These are phyloP conservation scores for Artomyces pyxidatus DNA, from an alignment of 768 basidiomycete genomes.

Conservation along the genomic window DNA sequence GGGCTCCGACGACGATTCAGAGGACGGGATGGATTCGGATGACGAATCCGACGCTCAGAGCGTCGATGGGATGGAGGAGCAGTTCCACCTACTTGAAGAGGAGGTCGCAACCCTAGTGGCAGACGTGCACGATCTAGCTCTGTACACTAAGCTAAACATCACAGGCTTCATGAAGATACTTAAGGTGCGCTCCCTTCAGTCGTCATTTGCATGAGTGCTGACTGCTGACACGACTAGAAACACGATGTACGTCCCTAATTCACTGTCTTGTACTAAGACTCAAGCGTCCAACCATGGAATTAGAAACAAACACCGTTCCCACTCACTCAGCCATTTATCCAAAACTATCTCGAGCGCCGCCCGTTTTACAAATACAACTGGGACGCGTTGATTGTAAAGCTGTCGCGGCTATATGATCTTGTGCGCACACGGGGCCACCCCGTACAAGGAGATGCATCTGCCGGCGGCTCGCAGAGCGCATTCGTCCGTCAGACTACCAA, in stretches of 20 bases:
- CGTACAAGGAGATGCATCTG: conserved; percentile 85
- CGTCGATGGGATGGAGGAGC: conserved; percentile 72
- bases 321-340: conserved; percentile 83
- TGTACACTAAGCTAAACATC: conserved; percentile 95
- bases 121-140: conserved; percentile 82
- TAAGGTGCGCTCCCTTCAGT: too few relatives aligned
- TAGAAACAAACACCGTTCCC: conserved; percentile 89
- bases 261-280: neutral
- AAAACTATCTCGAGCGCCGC: conserved; percentile 86
- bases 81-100: conserved; percentile 84
- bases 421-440: conserved; percentile 95
- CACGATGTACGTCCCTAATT: conserved; percentile 60
- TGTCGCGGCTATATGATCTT: conserved; percentile 91
- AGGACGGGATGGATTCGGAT: conserved; percentile 39
- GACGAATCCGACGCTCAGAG: conserved; percentile 43
- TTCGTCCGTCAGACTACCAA: conserved; percentile 99
- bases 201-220: too few relatives aligned
- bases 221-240: conserved; percentile 75
- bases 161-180: conserved; percentile 99
- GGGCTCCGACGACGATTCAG: conserved; percentile 59
- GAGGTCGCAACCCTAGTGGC: conserved; percentile 94
- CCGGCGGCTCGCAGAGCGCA: conserved; percentile 92
- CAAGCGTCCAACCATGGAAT: neutral
- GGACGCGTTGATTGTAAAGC: conserved; percentile 93
- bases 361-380: conserved; percentile 97